phyloP scores from a whole-genome alignment of 2,329 filamentous ascomycete genomes.

The Alternaria longipes region DNA sequence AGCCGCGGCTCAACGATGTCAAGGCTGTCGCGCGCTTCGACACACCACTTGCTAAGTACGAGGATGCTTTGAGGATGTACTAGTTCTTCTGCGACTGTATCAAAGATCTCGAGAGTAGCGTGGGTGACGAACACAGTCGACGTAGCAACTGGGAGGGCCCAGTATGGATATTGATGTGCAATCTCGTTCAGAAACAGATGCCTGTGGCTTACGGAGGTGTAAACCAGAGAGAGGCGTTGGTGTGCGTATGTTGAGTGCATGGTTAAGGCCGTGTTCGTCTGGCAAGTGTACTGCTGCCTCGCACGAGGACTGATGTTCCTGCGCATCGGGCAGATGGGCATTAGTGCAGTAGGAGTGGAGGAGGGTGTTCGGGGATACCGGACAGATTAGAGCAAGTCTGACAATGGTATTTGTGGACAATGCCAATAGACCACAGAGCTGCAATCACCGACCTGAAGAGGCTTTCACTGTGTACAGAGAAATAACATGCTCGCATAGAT shows the following conservation, averaged over 20 bases:
- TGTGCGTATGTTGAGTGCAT: slow-evolving; percentile 2
- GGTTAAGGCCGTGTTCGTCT: slow-evolving; percentile 2
- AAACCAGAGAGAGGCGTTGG: not conserved
- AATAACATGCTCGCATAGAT: not conserved
- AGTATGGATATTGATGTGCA: not conserved
- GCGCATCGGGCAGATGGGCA: not conserved
- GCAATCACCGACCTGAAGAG: not conserved
- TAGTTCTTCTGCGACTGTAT: not conserved
- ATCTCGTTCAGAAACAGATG: not conserved
- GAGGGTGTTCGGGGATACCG: not conserved
- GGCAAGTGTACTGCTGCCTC: slow-evolving; percentile 8
- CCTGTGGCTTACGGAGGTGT: not conserved
- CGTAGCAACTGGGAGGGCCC: not conserved
- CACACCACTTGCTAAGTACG: not conserved
- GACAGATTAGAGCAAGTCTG: not conserved
- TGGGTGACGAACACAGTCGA: not conserved
- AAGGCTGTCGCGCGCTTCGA: not conserved
- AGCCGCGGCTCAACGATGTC: not conserved
- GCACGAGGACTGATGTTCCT: not conserved
- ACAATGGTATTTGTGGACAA: not conserved
- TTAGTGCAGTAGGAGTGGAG: not conserved
- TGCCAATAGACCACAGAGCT: not conserved
- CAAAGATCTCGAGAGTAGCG: not conserved
- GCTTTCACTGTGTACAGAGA: not conserved
- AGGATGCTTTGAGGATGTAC: not conserved